Conservation (phyloP, 257 asterid species). For the Solanum chiquidenum region DNA sequence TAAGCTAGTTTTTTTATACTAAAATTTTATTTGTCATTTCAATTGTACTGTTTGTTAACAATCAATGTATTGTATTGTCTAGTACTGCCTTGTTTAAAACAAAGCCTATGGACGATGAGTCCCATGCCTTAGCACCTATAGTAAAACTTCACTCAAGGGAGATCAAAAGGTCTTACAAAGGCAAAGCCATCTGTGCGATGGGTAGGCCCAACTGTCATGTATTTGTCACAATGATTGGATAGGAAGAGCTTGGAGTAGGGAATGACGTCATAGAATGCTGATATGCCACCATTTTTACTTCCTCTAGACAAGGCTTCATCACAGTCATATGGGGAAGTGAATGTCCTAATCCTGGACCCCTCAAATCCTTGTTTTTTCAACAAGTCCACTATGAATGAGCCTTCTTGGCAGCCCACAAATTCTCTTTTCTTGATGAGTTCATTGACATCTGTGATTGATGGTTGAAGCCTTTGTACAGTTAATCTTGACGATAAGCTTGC, state of each 20-base stretch:
- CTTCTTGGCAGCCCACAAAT: not conserved
- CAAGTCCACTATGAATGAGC: not conserved
- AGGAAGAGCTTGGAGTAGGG: slow-evolving; percentile 1
- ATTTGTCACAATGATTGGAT: not conserved
- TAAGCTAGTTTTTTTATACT: not conserved
- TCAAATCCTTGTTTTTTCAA: not conserved
- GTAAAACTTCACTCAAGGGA: not conserved
- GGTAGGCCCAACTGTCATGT: not conserved
- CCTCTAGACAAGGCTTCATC: not conserved
- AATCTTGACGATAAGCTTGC: slow-evolving; percentile 1
- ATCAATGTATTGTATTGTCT: not conserved
- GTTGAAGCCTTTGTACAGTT: not conserved
- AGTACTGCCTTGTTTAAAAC: not conserved
- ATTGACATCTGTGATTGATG: not conserved
- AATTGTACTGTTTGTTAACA: not conserved
- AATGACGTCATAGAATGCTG: slow-evolving; percentile 1
- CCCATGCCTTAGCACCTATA: not conserved
- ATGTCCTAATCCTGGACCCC: not conserved
- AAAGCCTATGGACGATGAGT: not conserved
- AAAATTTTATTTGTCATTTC: not conserved
- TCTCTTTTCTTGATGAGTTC: not conserved
- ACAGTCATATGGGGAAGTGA: not conserved
- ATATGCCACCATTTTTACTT: slow-evolving; percentile 1
- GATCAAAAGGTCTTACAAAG: not conserved
- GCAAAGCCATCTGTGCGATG: slow-evolving; percentile 1